These are phyloP conservation scores for Anthoceros angustus DNA, from an alignment of 225 moss, liverwort and hornwort species.

Conservation along the genomic window DNA sequence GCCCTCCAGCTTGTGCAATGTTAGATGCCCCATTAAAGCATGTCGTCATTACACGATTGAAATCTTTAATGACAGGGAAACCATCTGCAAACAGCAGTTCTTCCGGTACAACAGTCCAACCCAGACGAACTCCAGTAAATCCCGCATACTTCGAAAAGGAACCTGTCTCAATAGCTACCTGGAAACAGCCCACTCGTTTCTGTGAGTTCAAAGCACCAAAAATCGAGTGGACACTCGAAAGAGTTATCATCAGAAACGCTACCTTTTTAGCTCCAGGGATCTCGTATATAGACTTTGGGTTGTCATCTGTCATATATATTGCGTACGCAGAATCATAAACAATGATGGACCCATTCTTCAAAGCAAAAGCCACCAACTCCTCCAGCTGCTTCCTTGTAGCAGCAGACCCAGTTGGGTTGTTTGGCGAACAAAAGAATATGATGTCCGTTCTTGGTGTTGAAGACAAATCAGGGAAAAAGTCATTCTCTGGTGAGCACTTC, in stretches of 20 bases:
- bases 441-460: slow-evolving; percentile 56
- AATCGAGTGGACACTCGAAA: not conserved
- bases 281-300: slow-evolving; percentile 85
- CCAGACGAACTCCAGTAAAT: slow-evolving; percentile 86
- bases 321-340: slow-evolving; percentile 89
- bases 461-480: slow-evolving; percentile 79
- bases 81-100: slow-evolving; percentile 65
- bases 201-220: not conserved
- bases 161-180: slow-evolving; percentile 90
- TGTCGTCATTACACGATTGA: slow-evolving; percentile 89
- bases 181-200: slow-evolving; percentile 1
- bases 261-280: slow-evolving; percentile 94
- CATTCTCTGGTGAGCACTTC: slow-evolving; percentile 82
- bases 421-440: slow-evolving; percentile 96
- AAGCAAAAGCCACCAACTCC: slow-evolving; percentile 69
- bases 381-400: slow-evolving; percentile 70
- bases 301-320: slow-evolving; percentile 80
- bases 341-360: slow-evolving; percentile 82
- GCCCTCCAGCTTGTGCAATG: slow-evolving; percentile 81
- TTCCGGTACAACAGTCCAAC: slow-evolving; percentile 93
- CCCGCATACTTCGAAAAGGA: slow-evolving; percentile 96
- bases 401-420: slow-evolving; percentile 88
- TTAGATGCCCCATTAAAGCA: slow-evolving; percentile 96
- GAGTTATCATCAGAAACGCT: not conserved
- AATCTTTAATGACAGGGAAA: slow-evolving; percentile 59